Conservation (phyloP, 331 rosid genomes). For the Malus hybrid region DNA sequence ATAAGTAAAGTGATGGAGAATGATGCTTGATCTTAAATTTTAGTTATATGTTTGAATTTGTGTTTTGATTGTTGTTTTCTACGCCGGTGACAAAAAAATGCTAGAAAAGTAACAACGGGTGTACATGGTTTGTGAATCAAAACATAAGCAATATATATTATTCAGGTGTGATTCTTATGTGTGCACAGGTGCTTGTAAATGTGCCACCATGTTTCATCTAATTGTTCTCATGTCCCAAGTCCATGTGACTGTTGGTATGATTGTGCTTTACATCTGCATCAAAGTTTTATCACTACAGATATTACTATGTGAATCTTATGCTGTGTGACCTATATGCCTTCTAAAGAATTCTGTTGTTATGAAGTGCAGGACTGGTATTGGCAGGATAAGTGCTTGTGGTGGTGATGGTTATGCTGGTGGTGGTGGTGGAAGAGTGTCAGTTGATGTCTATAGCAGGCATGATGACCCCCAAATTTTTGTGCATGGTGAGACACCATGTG, state of each 20-base stretch:
- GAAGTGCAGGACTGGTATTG: conserved; percentile 88
- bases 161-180: neutral
- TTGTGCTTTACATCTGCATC: neutral
- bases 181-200: neutral
- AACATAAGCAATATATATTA: neutral
- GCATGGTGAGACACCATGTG: conserved; percentile 59
- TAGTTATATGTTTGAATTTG: neutral
- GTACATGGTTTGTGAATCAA: neutral
- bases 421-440: conserved; percentile 92
- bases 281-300: neutral
- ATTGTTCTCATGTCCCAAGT: neutral
- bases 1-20: neutral
- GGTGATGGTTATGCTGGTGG: conserved; percentile 97
- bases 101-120: neutral
- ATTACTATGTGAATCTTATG: neutral
- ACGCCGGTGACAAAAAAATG: neutral
- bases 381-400: conserved; percentile 91
- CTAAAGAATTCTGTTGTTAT: conserved; percentile 15
- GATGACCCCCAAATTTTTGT: conserved; percentile 60
- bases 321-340: neutral
- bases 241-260: neutral
- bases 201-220: neutral
- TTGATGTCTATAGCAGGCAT: conserved; percentile 80
- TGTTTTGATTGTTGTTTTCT: neutral
- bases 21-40: neutral